Evolutionary conservation across 164 flowering plant genomes (phyloP).

Genomic region (Magnolia sinica): DNA sequence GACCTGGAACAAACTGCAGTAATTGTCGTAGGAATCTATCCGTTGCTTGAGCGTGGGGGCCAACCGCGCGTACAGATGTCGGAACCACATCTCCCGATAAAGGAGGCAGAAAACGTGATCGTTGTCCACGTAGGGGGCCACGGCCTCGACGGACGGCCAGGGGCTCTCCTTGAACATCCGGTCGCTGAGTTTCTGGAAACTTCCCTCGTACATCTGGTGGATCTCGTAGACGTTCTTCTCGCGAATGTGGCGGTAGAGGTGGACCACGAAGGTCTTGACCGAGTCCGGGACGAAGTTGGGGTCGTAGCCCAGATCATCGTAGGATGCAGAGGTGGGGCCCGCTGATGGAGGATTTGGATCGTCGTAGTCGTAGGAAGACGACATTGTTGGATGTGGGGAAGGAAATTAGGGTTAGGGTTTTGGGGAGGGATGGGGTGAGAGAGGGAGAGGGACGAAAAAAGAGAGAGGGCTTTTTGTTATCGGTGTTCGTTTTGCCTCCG

Average conservation of each 20-base stretch:
- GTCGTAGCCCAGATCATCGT: slow-evolving; percentile 57
- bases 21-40: slow-evolving; percentile 92
- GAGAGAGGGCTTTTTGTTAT: neutral
- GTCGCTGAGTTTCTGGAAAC: slow-evolving; percentile 77
- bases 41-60: slow-evolving; percentile 76
- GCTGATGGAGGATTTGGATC: slow-evolving; percentile 6
- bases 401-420: slow-evolving; percentile 8
- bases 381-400: slow-evolving; percentile 10
- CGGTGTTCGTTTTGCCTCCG: neutral
- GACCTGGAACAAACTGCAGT: slow-evolving; percentile 80
- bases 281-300: slow-evolving; percentile 94
- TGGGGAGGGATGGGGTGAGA: neutral
- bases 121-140: slow-evolving; percentile 75
- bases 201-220: slow-evolving; percentile 94
- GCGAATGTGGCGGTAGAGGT: slow-evolving; percentile 90
- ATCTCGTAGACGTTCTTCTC: slow-evolving; percentile 98
- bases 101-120: slow-evolving; percentile 96
- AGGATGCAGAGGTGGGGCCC: neutral
- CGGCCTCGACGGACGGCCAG: slow-evolving; percentile 93
- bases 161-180: slow-evolving; percentile 86
- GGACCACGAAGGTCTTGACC: slow-evolving; percentile 86
- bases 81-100: slow-evolving; percentile 95
- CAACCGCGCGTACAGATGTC: slow-evolving; percentile 79
- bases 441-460: neutral
- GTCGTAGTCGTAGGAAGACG: slow-evolving; percentile 30